Evolutionary conservation across 371 early-diverging fungal genomes (phyloP), one percentile per base, ranked within the genome.

Genomic region (Mitosporidium daphniae): DNA sequence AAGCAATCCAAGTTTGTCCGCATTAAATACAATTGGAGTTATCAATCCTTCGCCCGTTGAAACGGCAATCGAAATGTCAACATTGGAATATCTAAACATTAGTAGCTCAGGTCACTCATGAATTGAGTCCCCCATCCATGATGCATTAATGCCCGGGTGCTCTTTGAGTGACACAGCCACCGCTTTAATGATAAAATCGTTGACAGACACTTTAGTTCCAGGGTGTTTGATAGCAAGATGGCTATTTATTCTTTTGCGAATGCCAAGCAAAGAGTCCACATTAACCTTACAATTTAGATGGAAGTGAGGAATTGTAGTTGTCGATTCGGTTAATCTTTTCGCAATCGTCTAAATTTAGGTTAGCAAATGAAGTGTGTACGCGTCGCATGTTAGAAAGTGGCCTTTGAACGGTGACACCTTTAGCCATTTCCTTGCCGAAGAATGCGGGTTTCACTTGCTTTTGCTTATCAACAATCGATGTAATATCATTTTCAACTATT

Each of bases 121-220:
- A 46, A 89, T 75, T 33, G 62, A 70, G 27, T 63, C 64, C 24
- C 63, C 74, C 42, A 72, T 63, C 82, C 82, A 89, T 21, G 75
- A 57, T 45, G 65, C 55, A 59, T 91, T 91, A 37, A 75, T 78
- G 30, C 69, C 80, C 15, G 91, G 86, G 4, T 82, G 74, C 37
- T 62, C 67, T 45, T 59, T 59, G 30, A 91, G 54, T 8, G 80
- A 67, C 25, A 70, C 53, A 23, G 68, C 66, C 20, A 75, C 55
- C 0, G 91, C 82, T 61, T 84, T 84, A 58, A 82, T 59, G 18
- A 84, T 59, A 40, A 91, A 84, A 49, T 91, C 91, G 43, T 91
- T 91, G 45, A 91, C 69, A 9, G 84, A 78, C 19, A 84, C 48
- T 58, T 80, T 84, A 60, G 61, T n/a, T n/a, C n/a, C n/a, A n/a